Evolutionary conservation across 106 monocot genomes (phyloP).

Genomic region (Phalaenopsis equestris): DNA sequence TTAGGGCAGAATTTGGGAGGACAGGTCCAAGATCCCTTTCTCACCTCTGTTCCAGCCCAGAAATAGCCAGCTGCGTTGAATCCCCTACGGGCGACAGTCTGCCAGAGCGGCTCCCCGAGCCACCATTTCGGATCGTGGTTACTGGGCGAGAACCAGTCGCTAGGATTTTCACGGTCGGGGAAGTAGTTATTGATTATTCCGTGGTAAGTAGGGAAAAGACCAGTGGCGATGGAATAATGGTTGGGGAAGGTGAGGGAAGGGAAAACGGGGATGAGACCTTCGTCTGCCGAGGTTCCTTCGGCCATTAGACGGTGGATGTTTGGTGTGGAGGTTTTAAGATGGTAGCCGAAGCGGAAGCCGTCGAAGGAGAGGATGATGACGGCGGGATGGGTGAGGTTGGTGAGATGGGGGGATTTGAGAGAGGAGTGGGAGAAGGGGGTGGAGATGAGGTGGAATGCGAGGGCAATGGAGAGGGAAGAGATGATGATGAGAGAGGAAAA

Average conservation of each 20-base stretch:
- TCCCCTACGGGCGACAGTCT: conserved; percentile 45
- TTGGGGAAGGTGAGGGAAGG: conserved; percentile 86
- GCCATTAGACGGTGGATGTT: conserved; percentile 62
- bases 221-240: conserved; percentile 87
- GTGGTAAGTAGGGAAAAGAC: conserved; percentile 57
- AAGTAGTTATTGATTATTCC: conserved; percentile 80
- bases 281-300: conserved; percentile 47
- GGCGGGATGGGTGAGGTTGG: conserved; percentile 35
- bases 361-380: conserved; percentile 64
- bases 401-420: conserved; percentile 10
- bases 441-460: conserved; percentile 10
- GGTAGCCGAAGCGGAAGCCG: conserved; percentile 87
- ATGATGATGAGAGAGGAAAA: neutral
- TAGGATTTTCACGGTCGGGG: conserved; percentile 30
- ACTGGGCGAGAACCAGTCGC: conserved; percentile 30
- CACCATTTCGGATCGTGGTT: conserved; percentile 71
- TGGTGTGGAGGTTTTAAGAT: conserved; percentile 50
- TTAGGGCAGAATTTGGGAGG: conserved; percentile 40
- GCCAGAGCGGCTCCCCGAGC: conserved; percentile 86
- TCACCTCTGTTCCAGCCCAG: conserved; percentile 79
- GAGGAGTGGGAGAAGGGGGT: conserved; percentile 14
- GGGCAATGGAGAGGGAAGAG: conserved; percentile 20
- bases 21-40: conserved; percentile 56
- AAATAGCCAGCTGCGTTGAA: conserved; percentile 51
- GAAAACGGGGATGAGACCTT: conserved; percentile 67